Base-by-base conservation (phyloP, 2,329 filamentous ascomycete species). In the Penicillium sp. region DNA sequence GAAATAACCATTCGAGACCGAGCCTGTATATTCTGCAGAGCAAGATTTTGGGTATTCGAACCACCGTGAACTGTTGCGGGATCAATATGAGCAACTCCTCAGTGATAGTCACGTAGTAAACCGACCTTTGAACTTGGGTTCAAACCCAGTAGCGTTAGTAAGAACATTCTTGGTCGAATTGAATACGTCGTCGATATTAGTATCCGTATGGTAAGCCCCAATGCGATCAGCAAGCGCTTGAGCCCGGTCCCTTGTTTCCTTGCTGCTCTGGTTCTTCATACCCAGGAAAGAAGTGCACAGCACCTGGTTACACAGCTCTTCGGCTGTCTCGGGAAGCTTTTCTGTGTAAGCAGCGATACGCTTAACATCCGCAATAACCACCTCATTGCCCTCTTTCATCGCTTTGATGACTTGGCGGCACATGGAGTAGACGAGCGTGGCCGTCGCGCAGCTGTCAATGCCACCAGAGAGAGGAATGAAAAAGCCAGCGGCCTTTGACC, bases 301-400 rank as follows among this genome's bases (percentile, higher is more conserved):
- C 15, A 42, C 39, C 17, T 42, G 39, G 26, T 75, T 74, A 60
- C 79, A 84, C 29, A 89, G 76, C 48, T 87, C 83, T 61, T 88
- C 76, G 0, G 84, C 77, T 0, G 80, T 83, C 17, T 72, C 75
- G 1, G 84, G 84, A 1, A 83, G 55, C 76, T 77, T 82, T 2
- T 63, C 69, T 3, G 76, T 74, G 15, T 68, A 67, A 9, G 78
- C 79, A 49, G 73, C 78, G 4, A 88, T 79, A 6, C 77, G 71
- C 30, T 75, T 72, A 7, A 80, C 75, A 63, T 86, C 78, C 51
- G 69, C 70, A 48, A 85, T 77, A 23, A 86, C 84, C 58, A 81
- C 77, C 37, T 70, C 49, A 15, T 73, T 73, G 1, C 69, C 70
- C 52, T 69, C 46, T 2, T 61, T 57, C 21, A 72, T 64, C 4